A percentile compares a stretch with the other conserved stretches of the same genome.
Evolutionary conservation across 164 flowering plant genomes (phyloP).

Genomic region (Chimonanthus praecox): DNA sequence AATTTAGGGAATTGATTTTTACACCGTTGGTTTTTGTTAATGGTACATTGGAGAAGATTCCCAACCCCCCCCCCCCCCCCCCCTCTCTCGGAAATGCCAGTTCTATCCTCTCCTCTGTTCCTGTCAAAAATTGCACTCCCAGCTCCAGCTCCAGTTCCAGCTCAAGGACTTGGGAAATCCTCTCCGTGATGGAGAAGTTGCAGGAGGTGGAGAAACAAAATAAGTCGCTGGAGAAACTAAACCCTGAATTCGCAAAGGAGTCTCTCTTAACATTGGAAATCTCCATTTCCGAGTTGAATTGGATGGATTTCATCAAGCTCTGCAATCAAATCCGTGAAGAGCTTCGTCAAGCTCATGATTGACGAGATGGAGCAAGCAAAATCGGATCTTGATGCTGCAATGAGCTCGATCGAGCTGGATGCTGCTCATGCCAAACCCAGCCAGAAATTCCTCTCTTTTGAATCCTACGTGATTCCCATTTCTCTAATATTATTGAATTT

Average conservation of each 20-base stretch:
- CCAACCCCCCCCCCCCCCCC: too few relatives aligned
- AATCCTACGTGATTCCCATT: constrained; percentile 46
- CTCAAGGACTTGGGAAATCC: constrained; percentile 32
- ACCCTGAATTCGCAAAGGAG: constrained; percentile 29
- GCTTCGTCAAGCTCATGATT: constrained; percentile 57
- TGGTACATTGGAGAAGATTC: too few relatives aligned
- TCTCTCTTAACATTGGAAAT: constrained; percentile 33
- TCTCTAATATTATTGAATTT: constrained; percentile 6
- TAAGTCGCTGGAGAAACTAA: constrained; percentile 45
- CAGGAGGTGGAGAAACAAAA: constrained; percentile 30
- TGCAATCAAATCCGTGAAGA: constrained; percentile 36
- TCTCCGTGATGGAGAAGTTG: constrained; percentile 26
- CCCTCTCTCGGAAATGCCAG: too few relatives aligned
- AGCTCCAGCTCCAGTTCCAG: constrained; percentile 16
- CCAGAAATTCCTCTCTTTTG: constrained; percentile 49
- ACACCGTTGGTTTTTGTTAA: too few relatives aligned
- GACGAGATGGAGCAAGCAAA: constrained; percentile 60
- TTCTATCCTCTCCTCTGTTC: too few relatives aligned
- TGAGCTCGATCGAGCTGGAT: constrained; percentile 32
- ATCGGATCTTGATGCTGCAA: constrained; percentile 69
- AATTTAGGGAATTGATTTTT: too few relatives aligned
- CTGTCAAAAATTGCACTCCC: constrained; percentile 41
- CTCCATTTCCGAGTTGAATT: constrained; percentile 34
- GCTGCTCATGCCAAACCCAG: constrained; percentile 28
- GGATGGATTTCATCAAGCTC: constrained; percentile 43